Evolutionary conservation across 441 rosid species (phyloP).

Genomic region (Mallotus repandus): DNA sequence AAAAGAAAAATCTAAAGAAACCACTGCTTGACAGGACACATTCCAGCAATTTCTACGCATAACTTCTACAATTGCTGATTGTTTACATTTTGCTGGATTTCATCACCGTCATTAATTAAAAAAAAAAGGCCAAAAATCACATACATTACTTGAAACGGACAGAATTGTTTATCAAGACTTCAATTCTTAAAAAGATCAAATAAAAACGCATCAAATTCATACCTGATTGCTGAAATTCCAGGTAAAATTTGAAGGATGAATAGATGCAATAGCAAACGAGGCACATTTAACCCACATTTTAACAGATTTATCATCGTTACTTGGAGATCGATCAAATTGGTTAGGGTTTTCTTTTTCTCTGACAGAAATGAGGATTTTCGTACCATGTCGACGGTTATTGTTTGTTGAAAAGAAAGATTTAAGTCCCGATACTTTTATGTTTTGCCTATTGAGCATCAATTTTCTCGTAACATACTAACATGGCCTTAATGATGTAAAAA

Average conservation of each 20-base stretch:
- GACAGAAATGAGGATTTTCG: no score
- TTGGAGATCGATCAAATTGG: neutral
- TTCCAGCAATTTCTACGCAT: neutral
- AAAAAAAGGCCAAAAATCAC: neutral
- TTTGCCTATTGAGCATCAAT: no score
- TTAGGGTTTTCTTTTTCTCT: neutral
- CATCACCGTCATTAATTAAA: neutral
- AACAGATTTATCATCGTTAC: constrained; percentile 30
- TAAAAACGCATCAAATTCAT: neutral
- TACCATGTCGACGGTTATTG: no score
- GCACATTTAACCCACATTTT: constrained; percentile 30
- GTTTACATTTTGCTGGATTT: neutral
- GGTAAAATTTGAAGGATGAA: constrained; percentile 33
- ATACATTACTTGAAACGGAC: neutral
- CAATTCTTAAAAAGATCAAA: neutral
- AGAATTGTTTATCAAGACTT: neutral
- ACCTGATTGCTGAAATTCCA: constrained; percentile 54
- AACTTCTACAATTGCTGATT: neutral
- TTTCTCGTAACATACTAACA: no score
- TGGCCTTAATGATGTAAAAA: no score
- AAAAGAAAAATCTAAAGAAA: no score
- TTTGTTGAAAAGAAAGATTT: neutral
- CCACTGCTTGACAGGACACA: neutral
- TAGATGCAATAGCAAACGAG: constrained; percentile 35
- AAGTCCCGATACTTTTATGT: no score